Evolutionary conservation across 345 rosid species (phyloP).

Genomic region (Syzygium aqueum): DNA sequence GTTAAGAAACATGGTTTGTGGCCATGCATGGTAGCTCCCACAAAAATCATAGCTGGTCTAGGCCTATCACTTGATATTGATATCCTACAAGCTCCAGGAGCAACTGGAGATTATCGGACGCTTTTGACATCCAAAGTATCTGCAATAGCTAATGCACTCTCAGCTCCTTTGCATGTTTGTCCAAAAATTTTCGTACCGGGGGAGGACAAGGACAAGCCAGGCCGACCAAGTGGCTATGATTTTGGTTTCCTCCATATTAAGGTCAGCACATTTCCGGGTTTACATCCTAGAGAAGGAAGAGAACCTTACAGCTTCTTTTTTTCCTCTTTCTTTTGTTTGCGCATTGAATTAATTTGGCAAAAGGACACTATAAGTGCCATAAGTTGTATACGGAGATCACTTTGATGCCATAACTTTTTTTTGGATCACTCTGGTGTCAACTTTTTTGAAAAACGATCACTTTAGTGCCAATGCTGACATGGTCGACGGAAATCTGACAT

Average conservation of each 20-base stretch:
- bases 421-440: no score
- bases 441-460: no score
- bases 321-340: not conserved
- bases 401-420: no score
- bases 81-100: constrained; percentile 90
- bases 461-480: no score
- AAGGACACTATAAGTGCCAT: no score
- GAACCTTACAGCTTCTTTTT: not conserved
- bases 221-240: constrained; percentile 72
- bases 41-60: constrained; percentile 92
- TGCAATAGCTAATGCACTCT: constrained; percentile 75
- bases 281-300: not conserved
- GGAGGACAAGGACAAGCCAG: constrained; percentile 72
- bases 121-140: constrained; percentile 76
- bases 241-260: constrained; percentile 93
- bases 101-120: constrained; percentile 90
- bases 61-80: constrained; percentile 89
- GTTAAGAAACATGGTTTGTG: constrained; percentile 66
- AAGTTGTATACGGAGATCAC: no score
- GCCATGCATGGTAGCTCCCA: constrained; percentile 99
- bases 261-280: constrained; percentile 21
- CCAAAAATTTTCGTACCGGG: constrained; percentile 83
- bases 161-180: constrained; percentile 51
- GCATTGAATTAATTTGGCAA: not conserved
- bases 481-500: no score